A percentile compares a stretch with the other conserved stretches of the same genome.
Conservation (phyloP, 352 stramenopile genomes). For the Globisporangium camurandrum region DNA sequence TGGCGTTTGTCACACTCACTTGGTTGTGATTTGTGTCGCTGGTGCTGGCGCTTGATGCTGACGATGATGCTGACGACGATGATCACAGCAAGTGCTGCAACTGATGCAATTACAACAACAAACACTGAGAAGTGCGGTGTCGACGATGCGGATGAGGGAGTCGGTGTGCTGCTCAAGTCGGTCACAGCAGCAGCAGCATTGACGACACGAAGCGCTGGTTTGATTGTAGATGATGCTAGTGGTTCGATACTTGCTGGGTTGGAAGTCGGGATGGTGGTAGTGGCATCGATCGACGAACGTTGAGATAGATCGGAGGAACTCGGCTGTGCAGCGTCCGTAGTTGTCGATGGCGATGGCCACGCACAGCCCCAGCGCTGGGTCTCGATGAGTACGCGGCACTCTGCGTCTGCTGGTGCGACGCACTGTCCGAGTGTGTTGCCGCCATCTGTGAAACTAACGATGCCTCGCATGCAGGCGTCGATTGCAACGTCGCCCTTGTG, state of each 20-base stretch:
- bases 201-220: neutral
- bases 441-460: slow-evolving; percentile 18
- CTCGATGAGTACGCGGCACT: slow-evolving; percentile 5
- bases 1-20: neutral
- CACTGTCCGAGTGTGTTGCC: slow-evolving; percentile 9
- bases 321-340: neutral
- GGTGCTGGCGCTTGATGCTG: too few species aligned
- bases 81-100: slow-evolving; percentile 17
- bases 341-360: neutral
- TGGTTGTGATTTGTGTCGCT: slow-evolving; percentile 10
- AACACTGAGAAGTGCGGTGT: neutral
- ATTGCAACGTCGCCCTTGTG: slow-evolving; percentile 20
- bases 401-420: slow-evolving; percentile 17
- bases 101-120: slow-evolving; percentile 8
- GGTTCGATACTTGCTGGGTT: neutral
- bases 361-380: slow-evolving; percentile 5
- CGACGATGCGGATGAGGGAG: neutral
- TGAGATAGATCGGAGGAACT: neutral
- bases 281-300: neutral
- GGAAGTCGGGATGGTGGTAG: neutral
- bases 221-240: neutral
- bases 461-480: slow-evolving; percentile 15
- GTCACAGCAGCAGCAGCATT: neutral
- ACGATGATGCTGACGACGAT: slow-evolving; percentile 11
- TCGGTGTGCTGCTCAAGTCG: neutral